These are phyloP conservation scores for Malus fusca DNA, from an alignment of 306 rosid genomes.

Conservation along the genomic window DNA sequence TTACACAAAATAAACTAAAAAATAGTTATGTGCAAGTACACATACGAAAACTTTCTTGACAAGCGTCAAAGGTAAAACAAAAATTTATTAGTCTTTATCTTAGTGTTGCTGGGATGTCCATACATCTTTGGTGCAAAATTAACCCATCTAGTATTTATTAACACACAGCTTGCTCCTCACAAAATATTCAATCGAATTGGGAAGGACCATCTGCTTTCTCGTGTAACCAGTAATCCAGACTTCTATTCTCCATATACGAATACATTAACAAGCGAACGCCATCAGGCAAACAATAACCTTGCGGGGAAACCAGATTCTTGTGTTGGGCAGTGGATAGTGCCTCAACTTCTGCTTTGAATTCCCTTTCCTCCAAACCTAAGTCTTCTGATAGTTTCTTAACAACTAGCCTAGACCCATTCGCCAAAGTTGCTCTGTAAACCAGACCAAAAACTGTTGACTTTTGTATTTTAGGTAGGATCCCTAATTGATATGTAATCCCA, in stretches of 20 bases:
- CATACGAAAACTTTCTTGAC: constrained; percentile 31
- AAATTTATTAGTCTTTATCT: constrained; percentile 35
- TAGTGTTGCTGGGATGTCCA: constrained; percentile 36
- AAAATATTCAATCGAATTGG: constrained; percentile 63
- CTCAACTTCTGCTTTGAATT: constrained; percentile 87
- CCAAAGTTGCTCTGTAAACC: constrained; percentile 80
- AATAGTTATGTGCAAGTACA: constrained; percentile 46
- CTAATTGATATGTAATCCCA: too few relatives aligned
- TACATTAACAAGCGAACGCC: constrained; percentile 44
- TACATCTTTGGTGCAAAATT: constrained; percentile 59
- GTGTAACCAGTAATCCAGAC: constrained; percentile 89
- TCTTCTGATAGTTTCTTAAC: constrained; percentile 92
- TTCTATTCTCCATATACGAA: constrained; percentile 86
- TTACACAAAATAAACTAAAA: constrained; percentile 20
- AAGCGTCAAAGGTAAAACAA: constrained; percentile 7
- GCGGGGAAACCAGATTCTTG: constrained; percentile 69
- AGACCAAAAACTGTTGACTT: constrained; percentile 46
- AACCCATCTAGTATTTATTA: constrained; percentile 19
- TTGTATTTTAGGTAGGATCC: too few relatives aligned
- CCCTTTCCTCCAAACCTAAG: constrained; percentile 89
- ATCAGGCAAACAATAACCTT: constrained; percentile 66
- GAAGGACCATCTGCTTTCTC: constrained; percentile 68
- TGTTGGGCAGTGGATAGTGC: constrained; percentile 85
- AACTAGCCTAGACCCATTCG: constrained; percentile 63
- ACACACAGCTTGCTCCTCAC: constrained; percentile 58